Base-by-base conservation (phyloP, 768 basidiomycete genomes). In the Tricholomella constricta region DNA sequence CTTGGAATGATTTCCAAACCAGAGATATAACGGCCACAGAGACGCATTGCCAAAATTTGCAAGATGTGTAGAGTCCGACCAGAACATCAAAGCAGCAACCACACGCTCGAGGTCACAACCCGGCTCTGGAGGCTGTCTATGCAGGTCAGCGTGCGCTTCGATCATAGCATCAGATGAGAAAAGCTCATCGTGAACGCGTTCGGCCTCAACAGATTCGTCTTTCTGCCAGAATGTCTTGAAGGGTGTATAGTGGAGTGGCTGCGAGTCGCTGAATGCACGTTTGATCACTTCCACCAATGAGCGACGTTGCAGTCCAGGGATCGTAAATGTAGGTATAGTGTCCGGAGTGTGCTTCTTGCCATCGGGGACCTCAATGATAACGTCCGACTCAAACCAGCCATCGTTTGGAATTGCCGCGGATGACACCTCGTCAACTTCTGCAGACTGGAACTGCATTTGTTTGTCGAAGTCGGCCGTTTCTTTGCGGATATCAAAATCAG, bases 1-100 rank as follows among this genome's bases (percentile, higher is more conserved):
- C 48, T 76, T 77, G 0, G 72, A 73, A 9, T 65, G 55, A 45
- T 65, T 67, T 0, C 72, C 72, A 50, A 73, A 67, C n/a, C 46
- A 65, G 9, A 69, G 36, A 36, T 75, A 76, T 1, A 70, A 23
- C 0, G 72, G 74, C 73, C 70, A 76, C 1, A 66, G 54, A 8
- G 57, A 57, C 1, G 68, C 58, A 17, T 50, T 66, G 2, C 69
- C 67, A 46, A 71, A 69, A n/a, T 45, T 51, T 4, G 67, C 54
- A 19, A 69, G 63, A 25, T 67, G 65, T 1, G 69, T 71, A 0
- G 62, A 55, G 50, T 71, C 69, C 1, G 69, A 70, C 49, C 62
- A 65, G 11, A 66, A 51, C 65, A 66, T 68, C 2, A 67, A 12
- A 3, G 58, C 54, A 6, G 54, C 50, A 37, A 68, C 54, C 17